Evolutionary conservation across 371 early-diverging fungal species (phyloP).

Genomic region (Saksenaea vasiformis): DNA sequence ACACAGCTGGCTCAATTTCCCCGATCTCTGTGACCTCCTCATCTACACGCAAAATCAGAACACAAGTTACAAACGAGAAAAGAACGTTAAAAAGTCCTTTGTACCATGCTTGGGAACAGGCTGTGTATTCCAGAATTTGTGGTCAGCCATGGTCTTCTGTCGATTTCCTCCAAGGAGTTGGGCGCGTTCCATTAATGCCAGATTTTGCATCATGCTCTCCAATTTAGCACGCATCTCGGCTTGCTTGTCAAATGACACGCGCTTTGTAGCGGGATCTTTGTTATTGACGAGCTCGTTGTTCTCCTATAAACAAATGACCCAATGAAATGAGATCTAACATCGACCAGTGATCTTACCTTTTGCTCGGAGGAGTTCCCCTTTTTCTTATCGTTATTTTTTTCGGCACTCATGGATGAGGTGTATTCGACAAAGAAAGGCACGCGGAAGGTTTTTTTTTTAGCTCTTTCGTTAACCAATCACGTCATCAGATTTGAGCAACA

Average conservation of each 20-base stretch:
- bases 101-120: slow-evolving; percentile 85
- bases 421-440: too few species aligned
- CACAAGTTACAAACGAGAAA: neutral
- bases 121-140: slow-evolving; percentile 97
- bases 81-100: neutral
- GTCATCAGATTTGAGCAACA: too few species aligned
- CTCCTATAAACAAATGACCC: neutral
- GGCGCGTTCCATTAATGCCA: slow-evolving; percentile 37
- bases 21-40: slow-evolving; percentile 76
- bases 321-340: neutral
- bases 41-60: slow-evolving; percentile 34
- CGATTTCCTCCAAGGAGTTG: slow-evolving; percentile 23
- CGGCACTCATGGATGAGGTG: neutral
- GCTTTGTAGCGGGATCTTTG: slow-evolving; percentile 1
- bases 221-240: slow-evolving; percentile 35
- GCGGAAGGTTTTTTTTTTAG: too few species aligned
- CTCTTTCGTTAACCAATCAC: too few species aligned
- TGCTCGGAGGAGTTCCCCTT: neutral
- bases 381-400: neutral
- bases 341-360: neutral
- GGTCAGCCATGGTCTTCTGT: slow-evolving; percentile 57
- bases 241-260: slow-evolving; percentile 7
- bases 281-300: slow-evolving; percentile 5
- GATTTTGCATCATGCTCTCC: slow-evolving; percentile 38
- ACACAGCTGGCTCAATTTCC: slow-evolving; percentile 80